Conservation (phyloP, 768 basidiomycete species). For the Udeniomyces megalosporus region DNA sequence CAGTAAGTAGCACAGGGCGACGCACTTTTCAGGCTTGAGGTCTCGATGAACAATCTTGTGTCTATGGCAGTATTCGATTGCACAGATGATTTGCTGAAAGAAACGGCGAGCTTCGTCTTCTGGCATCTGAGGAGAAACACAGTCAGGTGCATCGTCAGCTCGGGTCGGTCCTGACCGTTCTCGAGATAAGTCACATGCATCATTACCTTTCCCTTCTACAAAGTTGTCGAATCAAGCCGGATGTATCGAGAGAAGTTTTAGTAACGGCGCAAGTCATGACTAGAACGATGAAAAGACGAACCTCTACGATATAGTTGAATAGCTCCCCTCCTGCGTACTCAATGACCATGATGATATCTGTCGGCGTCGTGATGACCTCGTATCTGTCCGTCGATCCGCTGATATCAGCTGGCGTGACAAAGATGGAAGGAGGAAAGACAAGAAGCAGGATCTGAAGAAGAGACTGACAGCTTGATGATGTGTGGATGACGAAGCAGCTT, state of each 20-base stretch:
- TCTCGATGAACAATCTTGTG: slow-evolving; percentile 97
- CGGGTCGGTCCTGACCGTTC: not conserved
- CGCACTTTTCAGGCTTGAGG: slow-evolving; percentile 82
- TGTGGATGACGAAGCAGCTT: slow-evolving; percentile 84
- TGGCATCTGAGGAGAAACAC: slow-evolving; percentile 40
- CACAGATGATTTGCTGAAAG: slow-evolving; percentile 96
- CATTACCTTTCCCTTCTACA: slow-evolving; percentile 44
- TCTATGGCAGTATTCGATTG: slow-evolving; percentile 63
- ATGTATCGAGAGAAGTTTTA: not conserved
- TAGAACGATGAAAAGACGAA: not conserved
- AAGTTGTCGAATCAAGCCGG: not conserved
- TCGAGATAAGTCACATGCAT: not conserved
- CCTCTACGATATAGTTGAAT: slow-evolving; percentile 87
- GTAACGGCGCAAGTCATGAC: not conserved
- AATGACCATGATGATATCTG: slow-evolving; percentile 94
- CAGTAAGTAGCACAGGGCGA: not conserved
- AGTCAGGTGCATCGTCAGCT: not conserved
- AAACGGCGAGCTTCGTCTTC: slow-evolving; percentile 77
- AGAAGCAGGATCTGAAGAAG: no score
- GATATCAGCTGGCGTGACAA: no score
- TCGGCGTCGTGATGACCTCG: slow-evolving; percentile 68
- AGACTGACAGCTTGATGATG: slow-evolving; percentile 82
- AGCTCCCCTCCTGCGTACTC: slow-evolving; percentile 92
- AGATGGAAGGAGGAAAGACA: no score
- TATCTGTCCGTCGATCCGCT: slow-evolving; percentile 30